Base-by-base conservation (phyloP, 2,329 filamentous ascomycete genomes). In the Pseudopyricularia javanii region DNA sequence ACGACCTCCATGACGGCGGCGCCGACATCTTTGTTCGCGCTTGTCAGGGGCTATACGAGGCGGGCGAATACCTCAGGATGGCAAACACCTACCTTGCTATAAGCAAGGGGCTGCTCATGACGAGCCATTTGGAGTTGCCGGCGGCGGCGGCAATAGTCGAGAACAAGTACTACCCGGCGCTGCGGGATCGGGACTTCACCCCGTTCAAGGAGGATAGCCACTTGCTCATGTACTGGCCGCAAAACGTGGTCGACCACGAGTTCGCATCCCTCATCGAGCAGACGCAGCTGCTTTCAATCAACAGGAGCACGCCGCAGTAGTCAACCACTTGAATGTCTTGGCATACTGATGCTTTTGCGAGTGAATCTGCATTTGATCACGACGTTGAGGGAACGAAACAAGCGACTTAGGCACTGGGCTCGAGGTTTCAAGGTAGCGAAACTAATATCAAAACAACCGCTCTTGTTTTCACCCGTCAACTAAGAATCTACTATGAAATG, bases 21-120 rank as follows among this genome's bases (percentile, higher is more conserved):
- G 50, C 17, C 50, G 50, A 52, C 50, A 34, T 52, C 28, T 52
- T 52, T 15, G 28, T 52, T n/a, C 37, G 40, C 15, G 50, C 50
- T 11, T 52, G 50, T 17, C 50, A 52, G 30, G 50, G n/a, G 12
- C 30, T 52, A 40, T 33, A 52, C 50, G 50, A 52, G 50, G 32
- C 37, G 40, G 50, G 50, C 40, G 50, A 52, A 40, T 47, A 47
- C 15, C 37, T 52, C 17, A 30, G 28, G 37, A n/a, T 52, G 12
- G 50, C 50, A 8, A 52, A 52, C 40, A 52, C 43, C 24, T 47
- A 32, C 26, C 30, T 52, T 26, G 20, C 20, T 26, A 32, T 52
- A 40, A 52, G 32, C 28, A 43, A 52, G 40, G 37, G 32, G 11
- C 37, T 52, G 6, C 26, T 52, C 28, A 11, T 20, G 17, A 12